These are phyloP conservation scores for Cavenderia fasciculata DNA, from an alignment of 78 protist genomes.

Conservation along the genomic window DNA sequence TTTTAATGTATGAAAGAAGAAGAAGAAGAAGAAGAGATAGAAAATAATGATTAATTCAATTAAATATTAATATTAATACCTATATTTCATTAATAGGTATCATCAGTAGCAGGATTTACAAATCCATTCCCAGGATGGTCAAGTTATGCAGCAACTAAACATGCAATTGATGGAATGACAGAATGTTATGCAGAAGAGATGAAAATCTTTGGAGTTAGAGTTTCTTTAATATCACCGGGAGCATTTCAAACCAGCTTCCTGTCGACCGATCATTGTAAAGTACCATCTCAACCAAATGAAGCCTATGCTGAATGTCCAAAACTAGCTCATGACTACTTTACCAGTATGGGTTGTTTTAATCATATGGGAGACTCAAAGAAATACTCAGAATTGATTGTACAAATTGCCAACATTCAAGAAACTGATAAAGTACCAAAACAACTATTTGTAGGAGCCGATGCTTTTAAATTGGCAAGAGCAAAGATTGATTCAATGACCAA, in stretches of 20 bases:
- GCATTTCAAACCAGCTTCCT: slow-evolving; percentile 6
- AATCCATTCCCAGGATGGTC: neutral
- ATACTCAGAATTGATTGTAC: no score
- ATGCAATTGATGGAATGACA: neutral
- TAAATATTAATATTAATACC: no score
- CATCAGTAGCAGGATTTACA: slow-evolving; percentile 5
- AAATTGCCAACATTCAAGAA: no score
- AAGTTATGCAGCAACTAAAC: neutral
- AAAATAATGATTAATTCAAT: no score
- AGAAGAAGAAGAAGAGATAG: no score
- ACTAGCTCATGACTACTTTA: no score
- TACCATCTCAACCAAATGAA: no score
- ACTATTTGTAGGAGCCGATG: slow-evolving; percentile 6
- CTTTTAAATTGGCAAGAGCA: neutral
- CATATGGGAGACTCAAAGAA: no score
- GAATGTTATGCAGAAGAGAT: slow-evolving; percentile 15
- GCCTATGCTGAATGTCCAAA: no score
- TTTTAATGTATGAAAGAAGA: no score
- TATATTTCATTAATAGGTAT: slow-evolving; percentile 1
- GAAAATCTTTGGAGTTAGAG: slow-evolving; percentile 32
- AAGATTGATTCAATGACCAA: neutral
- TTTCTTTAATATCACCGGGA: neutral
- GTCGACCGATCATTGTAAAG: no score
- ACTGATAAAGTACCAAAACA: neutral
- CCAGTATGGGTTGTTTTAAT: no score